A percentile compares a stretch with the other conserved stretches of the same genome.
Conservation (phyloP, 768 basidiomycete genomes). For the Sarcodon sp. region DNA sequence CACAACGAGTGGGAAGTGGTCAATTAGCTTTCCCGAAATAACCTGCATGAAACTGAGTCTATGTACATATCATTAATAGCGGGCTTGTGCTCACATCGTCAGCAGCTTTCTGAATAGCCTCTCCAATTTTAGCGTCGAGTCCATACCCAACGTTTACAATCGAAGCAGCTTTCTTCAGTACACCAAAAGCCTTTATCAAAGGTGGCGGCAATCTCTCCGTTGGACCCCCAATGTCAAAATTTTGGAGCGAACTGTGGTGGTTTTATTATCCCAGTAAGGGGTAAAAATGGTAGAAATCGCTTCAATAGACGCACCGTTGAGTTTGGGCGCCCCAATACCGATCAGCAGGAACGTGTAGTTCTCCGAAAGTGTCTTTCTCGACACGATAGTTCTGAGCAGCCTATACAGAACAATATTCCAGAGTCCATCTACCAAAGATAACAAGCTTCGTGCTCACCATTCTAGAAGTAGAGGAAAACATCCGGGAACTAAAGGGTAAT, state of each 20-base stretch:
- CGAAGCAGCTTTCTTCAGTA: conserved; percentile 94
- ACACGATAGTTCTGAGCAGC: conserved; percentile 47
- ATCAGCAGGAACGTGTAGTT: conserved; percentile 76
- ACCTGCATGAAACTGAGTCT: conserved; percentile 39
- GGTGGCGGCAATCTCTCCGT: conserved; percentile 88
- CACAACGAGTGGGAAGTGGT: conserved; percentile 96
- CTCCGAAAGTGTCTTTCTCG: conserved; percentile 94
- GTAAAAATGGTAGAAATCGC: neutral
- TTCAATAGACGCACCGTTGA: conserved; percentile 47
- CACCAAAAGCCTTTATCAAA: conserved; percentile 96
- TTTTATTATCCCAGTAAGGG: neutral
- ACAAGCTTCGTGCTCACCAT: conserved; percentile 20
- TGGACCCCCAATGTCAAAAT: conserved; percentile 97
- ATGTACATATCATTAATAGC: neutral
- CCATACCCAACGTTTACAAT: conserved; percentile 86
- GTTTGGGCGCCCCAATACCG: conserved; percentile 99
- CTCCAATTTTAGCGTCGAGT: conserved; percentile 73
- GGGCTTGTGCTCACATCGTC: conserved; percentile 56
- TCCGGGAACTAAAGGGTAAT: conserved; percentile 6
- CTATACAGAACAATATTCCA: conserved; percentile 11
- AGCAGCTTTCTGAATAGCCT: conserved; percentile 85
- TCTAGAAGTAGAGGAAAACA: conserved; percentile 17
- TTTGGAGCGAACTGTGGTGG: conserved; percentile 67
- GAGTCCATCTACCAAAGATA: neutral
- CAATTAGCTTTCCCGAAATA: conserved; percentile 87